Evolutionary conservation across 495 filamentous ascomycete species (phyloP).

Genomic region (Podospora fimiseda): DNA sequence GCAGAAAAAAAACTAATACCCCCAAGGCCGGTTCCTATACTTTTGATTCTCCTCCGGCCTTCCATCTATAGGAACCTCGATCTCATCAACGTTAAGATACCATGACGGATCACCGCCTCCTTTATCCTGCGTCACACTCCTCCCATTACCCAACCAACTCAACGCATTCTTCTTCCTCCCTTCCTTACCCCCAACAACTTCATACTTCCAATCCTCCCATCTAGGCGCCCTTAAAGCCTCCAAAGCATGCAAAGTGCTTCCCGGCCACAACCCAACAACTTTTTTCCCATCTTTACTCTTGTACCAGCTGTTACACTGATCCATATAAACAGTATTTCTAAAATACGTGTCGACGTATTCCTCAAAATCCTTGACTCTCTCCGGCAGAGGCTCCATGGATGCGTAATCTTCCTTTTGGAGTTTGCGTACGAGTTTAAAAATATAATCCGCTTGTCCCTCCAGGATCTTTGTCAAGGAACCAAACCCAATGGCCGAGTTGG

Average conservation of each 20-base stretch:
- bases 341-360: constrained; percentile 59
- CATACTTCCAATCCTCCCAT: constrained; percentile 42
- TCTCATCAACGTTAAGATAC: constrained; percentile 43
- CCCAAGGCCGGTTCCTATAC: constrained; percentile 41
- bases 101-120: constrained; percentile 39
- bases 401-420: constrained; percentile 61
- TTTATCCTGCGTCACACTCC: constrained; percentile 36
- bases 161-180: constrained; percentile 23
- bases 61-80: constrained; percentile 34
- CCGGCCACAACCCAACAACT: constrained; percentile 38
- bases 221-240: constrained; percentile 38
- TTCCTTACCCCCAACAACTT: constrained; percentile 18
- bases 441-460: constrained; percentile 55
- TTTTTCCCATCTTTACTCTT: constrained; percentile 32
- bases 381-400: constrained; percentile 43
- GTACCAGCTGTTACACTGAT: constrained; percentile 68
- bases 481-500: constrained; percentile 52
- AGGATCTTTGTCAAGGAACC: constrained; percentile 51
- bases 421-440: constrained; percentile 58
- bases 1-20: constrained; percentile 25
- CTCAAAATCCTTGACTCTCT: constrained; percentile 55
- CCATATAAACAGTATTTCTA: constrained; percentile 55
- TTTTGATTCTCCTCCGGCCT: constrained; percentile 39
- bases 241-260: constrained; percentile 37
- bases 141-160: constrained; percentile 48